Evolutionary conservation across 192 early-diverging fungal genomes (phyloP), one percentile per base, ranked within the genome.

Genomic region (Endogone sp.): DNA sequence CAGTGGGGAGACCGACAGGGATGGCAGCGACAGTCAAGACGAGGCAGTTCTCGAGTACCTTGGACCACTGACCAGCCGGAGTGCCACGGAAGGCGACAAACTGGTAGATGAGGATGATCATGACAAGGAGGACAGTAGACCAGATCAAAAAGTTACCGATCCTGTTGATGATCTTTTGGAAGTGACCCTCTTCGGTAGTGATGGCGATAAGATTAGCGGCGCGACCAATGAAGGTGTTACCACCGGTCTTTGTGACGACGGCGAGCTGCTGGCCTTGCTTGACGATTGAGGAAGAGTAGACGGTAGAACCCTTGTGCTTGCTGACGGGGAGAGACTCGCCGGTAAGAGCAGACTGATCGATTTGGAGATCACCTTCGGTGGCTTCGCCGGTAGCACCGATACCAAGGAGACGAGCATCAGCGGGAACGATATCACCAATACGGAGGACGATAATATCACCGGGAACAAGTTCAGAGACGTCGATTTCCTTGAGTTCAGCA

Each of bases 261-360:
- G 88, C 91, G 69, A 97, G 82, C 90, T 92, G 91, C 81, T 93
- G 92, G 29, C 94, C 94, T 73, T 95, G 94, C 85, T 95, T 95
- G 78, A 94, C 91, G 64, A 93, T 91, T 0, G 93, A 93, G 59
- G 93, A 94, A 26, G 94, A 95, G 81, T 92, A 96, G 60, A 91
- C 92, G 31, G 87, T 90, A 64, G 83, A 84, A 62, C 90, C 90
- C 73, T 89, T 91, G 78, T 85, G 85, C 82, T 94, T 94, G 67
- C 80, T 80, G 21, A 94, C 90, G 1, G 95, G 94, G 37, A 96
- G 83, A 23, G 94, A 95, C 80, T 96, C 95, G 64, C 95, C 95
- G 6, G 95, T 95, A 28, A 96, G 86, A 23, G 93, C 92, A 25
- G 94, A 92, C 79, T 96, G 94, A 80, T 96, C 95, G 64, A 96